Evolutionary conservation across 768 basidiomycete genomes (phyloP).

Genomic region (Termitomyces sp.): DNA sequence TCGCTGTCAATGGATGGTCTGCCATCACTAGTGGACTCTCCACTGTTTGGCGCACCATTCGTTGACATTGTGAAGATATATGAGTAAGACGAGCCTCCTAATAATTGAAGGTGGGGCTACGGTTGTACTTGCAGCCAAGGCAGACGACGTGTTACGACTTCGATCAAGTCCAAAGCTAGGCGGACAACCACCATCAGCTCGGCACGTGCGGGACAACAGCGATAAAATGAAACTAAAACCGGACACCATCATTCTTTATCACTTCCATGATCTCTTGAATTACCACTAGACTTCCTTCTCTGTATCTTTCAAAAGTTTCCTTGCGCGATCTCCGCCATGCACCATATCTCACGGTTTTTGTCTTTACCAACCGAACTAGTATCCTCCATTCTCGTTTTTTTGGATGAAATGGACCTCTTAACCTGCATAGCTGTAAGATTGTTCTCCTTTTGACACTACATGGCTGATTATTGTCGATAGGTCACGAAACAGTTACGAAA

Average conservation of each 20-base stretch:
- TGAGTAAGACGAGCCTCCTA: not conserved
- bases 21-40: conserved; percentile 21
- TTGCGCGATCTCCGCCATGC: not conserved
- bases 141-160: not conserved
- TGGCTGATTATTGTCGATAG: conserved; percentile 19
- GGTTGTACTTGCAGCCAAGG: not conserved
- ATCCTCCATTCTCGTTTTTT: conserved; percentile 26
- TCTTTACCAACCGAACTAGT: conserved; percentile 33
- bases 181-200: not conserved
- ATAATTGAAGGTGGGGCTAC: not conserved
- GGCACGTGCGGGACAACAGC: not conserved
- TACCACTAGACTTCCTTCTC: not conserved
- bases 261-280: not conserved
- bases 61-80: conserved; percentile 15
- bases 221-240: too few species aligned
- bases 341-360: conserved; percentile 15
- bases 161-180: too few species aligned
- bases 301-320: not conserved
- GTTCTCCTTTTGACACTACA: not conserved
- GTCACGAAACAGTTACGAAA: conserved; percentile 31
- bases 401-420: conserved; percentile 30
- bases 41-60: conserved; percentile 21
- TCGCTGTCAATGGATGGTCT: conserved; percentile 46
- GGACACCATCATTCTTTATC: too few species aligned
- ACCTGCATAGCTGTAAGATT: conserved; percentile 23